phyloP scores from a whole-genome alignment of 108 stramenopile genomes.

The Nitzschia palea region DNA sequence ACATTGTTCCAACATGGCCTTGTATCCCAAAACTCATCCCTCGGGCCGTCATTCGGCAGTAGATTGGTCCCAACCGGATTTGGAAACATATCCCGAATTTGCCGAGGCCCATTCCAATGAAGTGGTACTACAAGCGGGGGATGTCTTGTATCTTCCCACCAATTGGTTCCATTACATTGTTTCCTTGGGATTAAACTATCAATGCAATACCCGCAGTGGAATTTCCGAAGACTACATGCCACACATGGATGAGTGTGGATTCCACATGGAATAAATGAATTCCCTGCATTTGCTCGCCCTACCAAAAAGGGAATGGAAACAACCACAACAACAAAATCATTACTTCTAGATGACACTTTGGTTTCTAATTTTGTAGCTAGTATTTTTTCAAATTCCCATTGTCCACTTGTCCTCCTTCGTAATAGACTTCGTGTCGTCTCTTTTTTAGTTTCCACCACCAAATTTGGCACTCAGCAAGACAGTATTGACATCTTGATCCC shows the following conservation, averaged over 20 bases:
- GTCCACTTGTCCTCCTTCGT: no score
- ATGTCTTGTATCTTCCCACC: constrained; percentile 94
- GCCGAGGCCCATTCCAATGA: constrained; percentile 73
- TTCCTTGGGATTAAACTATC: constrained; percentile 88
- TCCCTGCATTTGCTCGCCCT: no score
- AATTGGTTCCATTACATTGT: constrained; percentile 94
- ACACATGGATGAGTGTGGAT: constrained; percentile 39
- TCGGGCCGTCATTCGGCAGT: constrained; percentile 75
- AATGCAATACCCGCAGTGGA: constrained; percentile 92
- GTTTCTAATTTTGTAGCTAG: no score
- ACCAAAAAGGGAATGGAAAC: no score
- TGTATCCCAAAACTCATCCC: constrained; percentile 80
- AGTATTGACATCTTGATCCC: constrained; percentile 83
- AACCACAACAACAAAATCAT: no score
- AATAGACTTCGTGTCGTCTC: no score
- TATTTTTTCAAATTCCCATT: no score
- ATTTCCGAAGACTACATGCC: constrained; percentile 28
- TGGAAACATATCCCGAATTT: constrained; percentile 75
- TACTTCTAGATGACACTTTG: no score
- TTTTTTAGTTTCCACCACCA: no score
- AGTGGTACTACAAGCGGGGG: constrained; percentile 92
- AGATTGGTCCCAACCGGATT: constrained; percentile 81
- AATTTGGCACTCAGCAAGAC: constrained; percentile 80
- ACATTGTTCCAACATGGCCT: constrained; percentile 72
- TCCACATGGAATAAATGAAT: no score